A percentile compares a stretch with the other conserved stretches of the same genome.
These are phyloP conservation scores for Pachyrhizus erosus DNA, from an alignment of 306 rosid species.

Conservation along the genomic window DNA sequence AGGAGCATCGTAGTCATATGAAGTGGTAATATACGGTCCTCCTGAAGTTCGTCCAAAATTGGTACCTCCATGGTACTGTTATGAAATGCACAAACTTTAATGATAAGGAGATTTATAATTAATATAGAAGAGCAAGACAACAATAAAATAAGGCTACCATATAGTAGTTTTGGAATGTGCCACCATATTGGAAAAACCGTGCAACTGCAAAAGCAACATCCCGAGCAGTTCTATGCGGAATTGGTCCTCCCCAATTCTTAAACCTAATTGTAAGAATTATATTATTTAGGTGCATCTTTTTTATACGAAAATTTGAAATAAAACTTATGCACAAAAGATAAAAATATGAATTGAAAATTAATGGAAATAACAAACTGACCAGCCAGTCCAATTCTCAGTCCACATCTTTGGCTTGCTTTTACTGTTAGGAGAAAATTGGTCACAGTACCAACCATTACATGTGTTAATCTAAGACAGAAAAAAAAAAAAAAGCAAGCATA, in stretches of 20 bases:
- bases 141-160: constrained; percentile 31
- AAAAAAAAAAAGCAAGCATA: not conserved
- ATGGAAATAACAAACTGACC: not conserved
- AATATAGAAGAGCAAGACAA: not conserved
- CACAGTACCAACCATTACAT: constrained; percentile 40
- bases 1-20: constrained; percentile 60
- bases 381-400: too few relatives aligned
- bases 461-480: constrained; percentile 27
- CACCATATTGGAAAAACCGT: constrained; percentile 46
- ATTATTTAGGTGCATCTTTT: not conserved
- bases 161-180: constrained; percentile 54
- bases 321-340: too few relatives aligned
- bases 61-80: constrained; percentile 53
- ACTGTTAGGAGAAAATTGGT: constrained; percentile 30
- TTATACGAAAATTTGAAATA: too few relatives aligned
- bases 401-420: constrained; percentile 29
- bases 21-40: constrained; percentile 52
- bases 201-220: constrained; percentile 56
- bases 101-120: not conserved
- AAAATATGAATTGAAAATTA: not conserved
- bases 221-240: constrained; percentile 54
- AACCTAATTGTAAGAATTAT: constrained; percentile 36
- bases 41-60: constrained; percentile 52
- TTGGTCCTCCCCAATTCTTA: constrained; percentile 41
- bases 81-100: not conserved